These are phyloP conservation scores for Magnusiomyces suaveolens DNA, from an alignment of 1,139 yeast genomes.

Conservation along the genomic window DNA sequence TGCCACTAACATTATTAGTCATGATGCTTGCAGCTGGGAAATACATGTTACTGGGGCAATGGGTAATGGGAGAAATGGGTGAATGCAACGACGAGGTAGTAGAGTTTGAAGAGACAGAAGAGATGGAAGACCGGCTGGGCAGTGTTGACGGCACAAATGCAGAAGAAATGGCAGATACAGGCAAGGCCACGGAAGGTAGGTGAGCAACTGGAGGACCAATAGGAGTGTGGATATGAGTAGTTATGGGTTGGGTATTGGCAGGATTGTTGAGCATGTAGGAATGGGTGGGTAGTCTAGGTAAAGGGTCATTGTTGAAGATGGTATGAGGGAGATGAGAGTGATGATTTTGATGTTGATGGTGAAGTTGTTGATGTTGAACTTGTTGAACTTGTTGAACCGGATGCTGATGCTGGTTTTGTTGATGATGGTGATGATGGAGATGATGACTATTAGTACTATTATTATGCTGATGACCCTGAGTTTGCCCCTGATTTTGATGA, in stretches of 20 bases:
- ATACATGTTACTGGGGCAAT: background rate
- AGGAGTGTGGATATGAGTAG: background rate
- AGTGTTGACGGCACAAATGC: background rate
- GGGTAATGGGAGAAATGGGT: background rate
- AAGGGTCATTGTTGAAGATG: background rate
- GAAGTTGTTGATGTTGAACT: too few relatives aligned
- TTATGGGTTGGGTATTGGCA: background rate
- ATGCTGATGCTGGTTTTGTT: slow-evolving; percentile 5
- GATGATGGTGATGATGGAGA: background rate
- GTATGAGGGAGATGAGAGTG: background rate
- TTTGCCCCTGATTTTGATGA: too few relatives aligned
- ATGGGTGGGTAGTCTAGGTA: background rate
- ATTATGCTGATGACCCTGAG: too few relatives aligned
- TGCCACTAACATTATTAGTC: background rate
- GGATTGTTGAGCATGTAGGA: background rate
- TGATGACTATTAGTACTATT: too few relatives aligned
- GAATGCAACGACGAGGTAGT: background rate
- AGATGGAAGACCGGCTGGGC: background rate
- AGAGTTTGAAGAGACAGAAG: background rate
- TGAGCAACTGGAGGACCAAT: background rate
- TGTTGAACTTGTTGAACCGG: background rate
- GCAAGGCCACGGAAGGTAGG: background rate
- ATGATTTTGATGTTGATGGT: slow-evolving; percentile 1
- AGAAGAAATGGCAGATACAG: background rate
- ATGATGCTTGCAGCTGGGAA: background rate